Evolutionary conservation across 306 rosid species (phyloP).

Genomic region (Casuarina equisetifolia): DNA sequence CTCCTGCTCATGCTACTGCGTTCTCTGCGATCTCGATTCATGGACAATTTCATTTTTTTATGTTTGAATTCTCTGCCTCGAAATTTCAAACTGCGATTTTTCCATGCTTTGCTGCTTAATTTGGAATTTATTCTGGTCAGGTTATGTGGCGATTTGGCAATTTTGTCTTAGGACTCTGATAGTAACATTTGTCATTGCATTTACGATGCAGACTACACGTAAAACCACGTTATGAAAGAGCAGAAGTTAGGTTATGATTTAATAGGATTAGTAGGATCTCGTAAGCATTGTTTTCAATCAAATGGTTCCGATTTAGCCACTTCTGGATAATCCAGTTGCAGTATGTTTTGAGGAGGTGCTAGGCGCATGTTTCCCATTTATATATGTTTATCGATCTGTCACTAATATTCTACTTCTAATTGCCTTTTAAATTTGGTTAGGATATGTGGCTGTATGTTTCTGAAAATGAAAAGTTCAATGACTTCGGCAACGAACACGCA

Average conservation of each 20-base stretch:
- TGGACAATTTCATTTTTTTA: neutral
- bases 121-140: neutral
- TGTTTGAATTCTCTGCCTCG: neutral
- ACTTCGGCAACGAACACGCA: slow-evolving; percentile 66
- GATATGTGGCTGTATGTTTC: slow-evolving; percentile 96
- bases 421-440: slow-evolving; percentile 37
- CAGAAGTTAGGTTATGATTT: neutral
- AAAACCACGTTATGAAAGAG: neutral
- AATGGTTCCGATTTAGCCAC: neutral
- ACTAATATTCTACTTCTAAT: slow-evolving; percentile 9
- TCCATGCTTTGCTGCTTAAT: neutral
- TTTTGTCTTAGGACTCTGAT: neutral
- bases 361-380: neutral
- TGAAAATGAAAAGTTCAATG: slow-evolving; percentile 72
- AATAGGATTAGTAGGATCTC: neutral
- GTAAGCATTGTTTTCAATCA: too few species aligned
- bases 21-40: neutral
- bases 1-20: neutral
- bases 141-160: neutral
- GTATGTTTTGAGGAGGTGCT: too few species aligned
- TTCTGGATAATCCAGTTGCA: neutral
- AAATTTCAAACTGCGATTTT: neutral
- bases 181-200: neutral
- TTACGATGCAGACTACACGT: neutral
- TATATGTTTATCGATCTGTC: slow-evolving; percentile 10